Percentiles rank a stretch among this genome's conserved stretches.
Conservation (phyloP, 1,284 basidiomycete genomes). For the Apiotrichum akiyoshidainum region DNA sequence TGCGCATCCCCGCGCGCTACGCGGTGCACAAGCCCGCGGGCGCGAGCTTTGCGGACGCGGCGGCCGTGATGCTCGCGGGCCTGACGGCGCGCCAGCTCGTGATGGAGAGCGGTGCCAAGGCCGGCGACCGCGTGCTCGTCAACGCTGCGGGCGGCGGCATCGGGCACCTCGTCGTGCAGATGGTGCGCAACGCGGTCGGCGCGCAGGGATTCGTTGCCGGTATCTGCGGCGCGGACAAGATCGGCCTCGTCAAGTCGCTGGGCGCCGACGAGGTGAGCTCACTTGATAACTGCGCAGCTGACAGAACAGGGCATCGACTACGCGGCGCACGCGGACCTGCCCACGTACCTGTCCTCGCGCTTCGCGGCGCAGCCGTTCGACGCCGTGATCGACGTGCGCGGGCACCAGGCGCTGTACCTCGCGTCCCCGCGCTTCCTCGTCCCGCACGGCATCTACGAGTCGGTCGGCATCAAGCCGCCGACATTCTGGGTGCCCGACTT, state of each 20-base stretch:
- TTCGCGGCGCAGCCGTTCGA: slow-evolving; percentile 7
- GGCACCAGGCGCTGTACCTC: slow-evolving; percentile 37
- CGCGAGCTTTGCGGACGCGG: not conserved
- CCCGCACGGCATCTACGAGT: slow-evolving; percentile 8
- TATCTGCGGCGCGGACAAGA: slow-evolving; percentile 59
- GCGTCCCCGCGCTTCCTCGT: slow-evolving; percentile 7
- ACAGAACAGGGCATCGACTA: slow-evolving; percentile 58
- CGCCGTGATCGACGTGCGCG: slow-evolving; percentile 15
- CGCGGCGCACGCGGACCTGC: slow-evolving; percentile 50
- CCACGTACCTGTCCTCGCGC: not conserved
- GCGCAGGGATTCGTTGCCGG: slow-evolving; percentile 58
- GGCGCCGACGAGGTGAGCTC: slow-evolving; percentile 52
- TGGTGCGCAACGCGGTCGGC: slow-evolving; percentile 54
- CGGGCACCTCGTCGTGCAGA: slow-evolving; percentile 62
- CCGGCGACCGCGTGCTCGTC: slow-evolving; percentile 12
- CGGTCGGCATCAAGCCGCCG: slow-evolving; percentile 26
- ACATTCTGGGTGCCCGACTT: slow-evolving; percentile 7
- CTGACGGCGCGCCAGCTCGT: slow-evolving; percentile 15
- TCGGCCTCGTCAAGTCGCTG: slow-evolving; percentile 50
- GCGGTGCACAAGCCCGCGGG: slow-evolving; percentile 3
- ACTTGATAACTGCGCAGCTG: no score
- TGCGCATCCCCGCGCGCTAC: slow-evolving; percentile 10
- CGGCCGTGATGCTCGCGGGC: slow-evolving; percentile 3
- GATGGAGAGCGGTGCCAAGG: not conserved
- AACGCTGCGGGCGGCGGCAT: slow-evolving; percentile 52